Percentiles rank a stretch among this genome's conserved stretches.
Conservation (phyloP, 1,139 yeast species). For the Geotrichum bryndzae region DNA sequence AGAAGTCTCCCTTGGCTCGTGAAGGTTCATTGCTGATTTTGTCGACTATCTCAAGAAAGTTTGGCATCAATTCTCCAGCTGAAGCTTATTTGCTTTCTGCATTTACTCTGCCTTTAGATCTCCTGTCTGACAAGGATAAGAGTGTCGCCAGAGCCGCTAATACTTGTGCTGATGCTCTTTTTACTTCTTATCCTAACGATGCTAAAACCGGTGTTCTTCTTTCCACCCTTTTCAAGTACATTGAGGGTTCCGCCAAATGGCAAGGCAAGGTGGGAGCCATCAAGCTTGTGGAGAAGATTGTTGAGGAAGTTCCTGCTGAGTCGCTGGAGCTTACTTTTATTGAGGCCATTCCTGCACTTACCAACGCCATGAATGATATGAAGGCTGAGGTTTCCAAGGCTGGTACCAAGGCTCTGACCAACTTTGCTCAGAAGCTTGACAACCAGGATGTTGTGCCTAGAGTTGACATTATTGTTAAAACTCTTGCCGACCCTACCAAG, state of each 20-base stretch:
- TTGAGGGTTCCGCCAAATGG: constrained; percentile 88
- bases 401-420: constrained; percentile 64
- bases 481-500: constrained; percentile 82
- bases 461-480: constrained; percentile 76
- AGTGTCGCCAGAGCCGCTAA: constrained; percentile 75
- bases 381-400: constrained; percentile 91
- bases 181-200: constrained; percentile 69
- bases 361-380: constrained; percentile 89
- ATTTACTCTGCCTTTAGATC: constrained; percentile 54
- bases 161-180: constrained; percentile 51
- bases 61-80: constrained; percentile 52
- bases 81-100: constrained; percentile 65
- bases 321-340: constrained; percentile 75
- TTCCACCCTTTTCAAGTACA: constrained; percentile 54
- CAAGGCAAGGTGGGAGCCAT: constrained; percentile 81
- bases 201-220: constrained; percentile 68
- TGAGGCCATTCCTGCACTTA: constrained; percentile 73
- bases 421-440: constrained; percentile 76
- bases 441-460: constrained; percentile 88
- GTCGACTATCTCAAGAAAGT: constrained; percentile 59
- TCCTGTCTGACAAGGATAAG: constrained; percentile 78
- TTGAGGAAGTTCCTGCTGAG: constrained; percentile 80
- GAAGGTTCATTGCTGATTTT: constrained; percentile 68
- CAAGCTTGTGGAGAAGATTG: constrained; percentile 61
- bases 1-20: constrained; percentile 65